A percentile compares a stretch with the other conserved stretches of the same genome.
Evolutionary conservation across 106 monocot species (phyloP).

Genomic region (Dioscorea zingiberensis): DNA sequence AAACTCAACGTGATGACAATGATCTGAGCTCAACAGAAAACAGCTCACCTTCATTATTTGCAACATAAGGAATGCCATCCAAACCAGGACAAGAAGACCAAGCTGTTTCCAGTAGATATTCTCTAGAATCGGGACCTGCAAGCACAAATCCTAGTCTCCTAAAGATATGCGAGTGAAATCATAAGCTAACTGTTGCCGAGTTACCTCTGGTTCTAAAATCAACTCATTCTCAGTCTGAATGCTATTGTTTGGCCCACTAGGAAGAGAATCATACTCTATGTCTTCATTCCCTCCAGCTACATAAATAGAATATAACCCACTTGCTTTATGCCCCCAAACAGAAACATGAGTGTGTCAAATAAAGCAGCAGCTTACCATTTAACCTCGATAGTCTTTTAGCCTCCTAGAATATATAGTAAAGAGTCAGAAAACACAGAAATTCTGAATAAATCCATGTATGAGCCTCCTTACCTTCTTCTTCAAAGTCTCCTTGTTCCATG

Average conservation of each 20-base stretch:
- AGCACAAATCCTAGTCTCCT: neutral
- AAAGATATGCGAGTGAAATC: neutral
- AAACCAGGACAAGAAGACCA: constrained; percentile 69
- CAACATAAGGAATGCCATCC: constrained; percentile 56
- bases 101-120: constrained; percentile 79
- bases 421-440: neutral
- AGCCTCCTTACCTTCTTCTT: constrained; percentile 36
- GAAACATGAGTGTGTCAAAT: neutral
- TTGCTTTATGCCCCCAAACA: neutral
- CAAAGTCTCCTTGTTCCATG: constrained; percentile 89
- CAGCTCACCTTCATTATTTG: constrained; percentile 51
- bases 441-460: neutral
- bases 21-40: no score
- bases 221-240: constrained; percentile 16
- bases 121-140: constrained; percentile 41
- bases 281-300: constrained; percentile 25
- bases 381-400: constrained; percentile 21
- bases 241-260: constrained; percentile 29
- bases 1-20: no score
- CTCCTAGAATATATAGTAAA: constrained; percentile 39
- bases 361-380: constrained; percentile 25
- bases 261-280: constrained; percentile 49
- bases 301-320: neutral
- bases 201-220: constrained; percentile 30
- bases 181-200: constrained; percentile 1